phyloP scores from a whole-genome alignment of 2,329 filamentous ascomycete species.

The Cercospora citrullina region DNA sequence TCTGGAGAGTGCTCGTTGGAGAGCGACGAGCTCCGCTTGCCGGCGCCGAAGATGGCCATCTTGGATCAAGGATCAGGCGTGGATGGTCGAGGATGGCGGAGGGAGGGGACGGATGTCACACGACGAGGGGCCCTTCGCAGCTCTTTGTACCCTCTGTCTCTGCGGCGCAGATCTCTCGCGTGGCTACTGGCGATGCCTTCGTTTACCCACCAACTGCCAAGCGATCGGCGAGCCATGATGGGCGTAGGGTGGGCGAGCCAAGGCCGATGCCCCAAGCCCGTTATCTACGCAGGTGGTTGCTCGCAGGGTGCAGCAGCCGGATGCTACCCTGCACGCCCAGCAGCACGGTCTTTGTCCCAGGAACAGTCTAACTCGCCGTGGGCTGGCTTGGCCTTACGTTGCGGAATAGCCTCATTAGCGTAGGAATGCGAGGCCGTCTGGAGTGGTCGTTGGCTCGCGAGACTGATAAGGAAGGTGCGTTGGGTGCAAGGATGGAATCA shows the following conservation, averaged over 20 bases:
- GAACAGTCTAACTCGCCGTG: background rate
- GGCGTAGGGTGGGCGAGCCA: slow-evolving; percentile 1
- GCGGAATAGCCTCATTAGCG: background rate
- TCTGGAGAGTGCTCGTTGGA: slow-evolving; percentile 12
- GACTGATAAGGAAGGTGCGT: slow-evolving; percentile 8
- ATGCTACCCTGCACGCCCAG: slow-evolving; percentile 5
- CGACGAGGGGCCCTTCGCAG: background rate
- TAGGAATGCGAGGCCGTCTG: background rate
- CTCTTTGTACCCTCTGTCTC: background rate
- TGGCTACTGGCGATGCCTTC: background rate
- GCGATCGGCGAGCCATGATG: background rate
- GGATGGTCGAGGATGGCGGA: background rate
- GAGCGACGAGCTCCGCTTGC: slow-evolving; percentile 9
- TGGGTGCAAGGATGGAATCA: background rate
- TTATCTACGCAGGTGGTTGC: slow-evolving; percentile 1
- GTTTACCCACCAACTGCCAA: slow-evolving; percentile 6
- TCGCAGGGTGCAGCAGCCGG: slow-evolving; percentile 1
- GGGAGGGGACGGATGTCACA: background rate
- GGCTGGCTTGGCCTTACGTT: slow-evolving; percentile 2
- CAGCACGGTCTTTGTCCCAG: background rate
- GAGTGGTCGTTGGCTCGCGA: background rate
- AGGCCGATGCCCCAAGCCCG: slow-evolving; percentile 7
- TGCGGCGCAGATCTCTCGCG: background rate
- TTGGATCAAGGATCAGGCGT: background rate
- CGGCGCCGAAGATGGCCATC: slow-evolving; percentile 10